A percentile compares a stretch with the other conserved stretches of the same genome.
These are phyloP conservation scores for Crithidia fasciculata DNA, from an alignment of 208 protist species.

Conservation along the genomic window DNA sequence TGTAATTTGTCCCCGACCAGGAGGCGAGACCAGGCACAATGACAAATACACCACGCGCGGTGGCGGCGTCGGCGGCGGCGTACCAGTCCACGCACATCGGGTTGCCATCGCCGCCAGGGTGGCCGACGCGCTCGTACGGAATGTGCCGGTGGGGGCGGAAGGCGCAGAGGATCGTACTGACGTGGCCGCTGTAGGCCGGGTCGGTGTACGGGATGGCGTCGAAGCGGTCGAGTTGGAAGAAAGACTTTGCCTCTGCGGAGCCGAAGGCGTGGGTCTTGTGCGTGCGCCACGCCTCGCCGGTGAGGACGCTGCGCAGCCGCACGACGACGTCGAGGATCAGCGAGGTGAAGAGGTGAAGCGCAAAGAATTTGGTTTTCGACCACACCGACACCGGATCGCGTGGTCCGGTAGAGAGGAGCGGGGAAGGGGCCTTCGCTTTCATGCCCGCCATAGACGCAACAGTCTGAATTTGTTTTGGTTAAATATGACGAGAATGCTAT, in stretches of 20 bases:
- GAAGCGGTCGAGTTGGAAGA: conserved; percentile 44
- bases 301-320: conserved; percentile 11
- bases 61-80: conserved; percentile 11
- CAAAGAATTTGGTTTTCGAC: conserved; percentile 37
- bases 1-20: conserved; percentile 77
- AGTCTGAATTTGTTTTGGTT: no score
- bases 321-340: conserved; percentile 20
- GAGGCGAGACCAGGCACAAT: conserved; percentile 80
- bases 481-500: not conserved
- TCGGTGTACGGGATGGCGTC: conserved; percentile 39
- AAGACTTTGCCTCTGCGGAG: conserved; percentile 1
- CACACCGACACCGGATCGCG: conserved; percentile 16
- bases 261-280: conserved; percentile 10
- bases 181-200: conserved; percentile 64
- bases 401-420: not conserved
- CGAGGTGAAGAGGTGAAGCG: conserved; percentile 27
- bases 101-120: conserved; percentile 63
- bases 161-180: conserved; percentile 68
- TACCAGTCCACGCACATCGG: conserved; percentile 78
- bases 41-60: conserved; percentile 53
- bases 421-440: no score
- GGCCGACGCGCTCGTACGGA: conserved; percentile 46
- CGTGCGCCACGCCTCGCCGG: not conserved
- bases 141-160: conserved; percentile 50
- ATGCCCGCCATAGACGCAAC: no score